Evolutionary conservation across 2,329 filamentous ascomycete genomes (phyloP).

Genomic region (Trichoderma brevicompactum): DNA sequence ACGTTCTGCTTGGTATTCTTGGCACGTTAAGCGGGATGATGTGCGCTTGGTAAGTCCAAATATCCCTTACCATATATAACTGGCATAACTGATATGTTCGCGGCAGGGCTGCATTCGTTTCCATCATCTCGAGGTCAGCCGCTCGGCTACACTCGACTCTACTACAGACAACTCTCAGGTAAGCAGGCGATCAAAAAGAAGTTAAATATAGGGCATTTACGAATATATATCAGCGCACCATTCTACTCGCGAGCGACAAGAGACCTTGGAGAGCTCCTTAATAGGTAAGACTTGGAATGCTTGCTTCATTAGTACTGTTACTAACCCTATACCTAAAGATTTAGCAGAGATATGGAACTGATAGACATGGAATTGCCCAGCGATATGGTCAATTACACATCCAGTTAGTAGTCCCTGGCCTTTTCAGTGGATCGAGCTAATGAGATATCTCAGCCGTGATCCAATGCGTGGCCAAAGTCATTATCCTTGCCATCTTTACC

Average conservation of each 20-base stretch:
- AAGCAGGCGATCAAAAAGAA: not conserved
- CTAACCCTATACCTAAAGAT: not conserved
- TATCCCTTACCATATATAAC: not conserved
- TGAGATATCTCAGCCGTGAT: not conserved
- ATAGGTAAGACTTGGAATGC: not conserved
- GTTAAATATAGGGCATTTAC: not conserved
- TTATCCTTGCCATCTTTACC: conserved; percentile 21
- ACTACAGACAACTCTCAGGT: conserved; percentile 17
- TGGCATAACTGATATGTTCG: not conserved
- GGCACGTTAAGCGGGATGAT: not conserved
- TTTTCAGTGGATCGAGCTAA: not conserved
- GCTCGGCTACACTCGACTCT: conserved; percentile 13
- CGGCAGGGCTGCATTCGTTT: conserved; percentile 15
- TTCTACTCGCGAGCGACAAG: conserved; percentile 21
- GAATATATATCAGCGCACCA: conserved; percentile 6
- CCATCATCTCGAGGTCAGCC: conserved; percentile 21
- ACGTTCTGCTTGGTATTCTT: conserved; percentile 12
- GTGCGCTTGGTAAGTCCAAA: conserved; percentile 11
- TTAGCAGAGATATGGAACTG: conserved; percentile 29
- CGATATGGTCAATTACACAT: conserved; percentile 22
- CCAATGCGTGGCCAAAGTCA: conserved; percentile 9
- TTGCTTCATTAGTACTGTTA: not conserved
- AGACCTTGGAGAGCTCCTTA: conserved; percentile 21
- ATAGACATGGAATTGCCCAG: conserved; percentile 28
- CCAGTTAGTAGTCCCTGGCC: not conserved